Conservation (phyloP, 495 filamentous ascomycete genomes). For the Aspergillus avenaceus region DNA sequence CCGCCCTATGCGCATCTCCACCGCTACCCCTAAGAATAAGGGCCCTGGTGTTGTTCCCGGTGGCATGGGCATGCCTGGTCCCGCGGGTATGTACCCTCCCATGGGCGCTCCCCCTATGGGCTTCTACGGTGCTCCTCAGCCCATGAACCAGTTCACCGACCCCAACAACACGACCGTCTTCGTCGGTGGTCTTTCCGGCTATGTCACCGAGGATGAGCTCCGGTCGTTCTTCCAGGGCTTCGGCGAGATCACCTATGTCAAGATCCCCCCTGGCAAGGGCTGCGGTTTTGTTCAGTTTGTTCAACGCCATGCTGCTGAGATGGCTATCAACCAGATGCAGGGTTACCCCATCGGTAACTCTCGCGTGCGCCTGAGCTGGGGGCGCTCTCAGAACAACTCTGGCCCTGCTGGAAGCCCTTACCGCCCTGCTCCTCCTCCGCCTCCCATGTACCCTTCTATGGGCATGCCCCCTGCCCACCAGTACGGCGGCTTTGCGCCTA, state of each 20-base stretch:
- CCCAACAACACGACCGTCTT: constrained; percentile 99
- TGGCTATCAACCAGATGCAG: constrained; percentile 99
- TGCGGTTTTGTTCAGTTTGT: constrained; percentile 99
- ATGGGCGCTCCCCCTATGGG: constrained; percentile 78
- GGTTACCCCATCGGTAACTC: constrained; percentile 99
- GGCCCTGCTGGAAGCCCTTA: constrained; percentile 96
- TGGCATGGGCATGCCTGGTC: constrained; percentile 52
- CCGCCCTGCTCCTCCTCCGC: constrained; percentile 88
- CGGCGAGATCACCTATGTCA: constrained; percentile 99
- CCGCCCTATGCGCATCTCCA: constrained; percentile 97
- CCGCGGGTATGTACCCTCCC: constrained; percentile 51
- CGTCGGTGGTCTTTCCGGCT: constrained; percentile 93
- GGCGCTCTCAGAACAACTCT: constrained; percentile 98
- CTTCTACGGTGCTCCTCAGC: constrained; percentile 80
- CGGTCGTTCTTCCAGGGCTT: constrained; percentile 99
- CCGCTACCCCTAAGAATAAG: constrained; percentile 96
- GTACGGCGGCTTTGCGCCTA: constrained; percentile 67
- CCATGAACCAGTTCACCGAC: constrained; percentile 99
- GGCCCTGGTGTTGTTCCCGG: constrained; percentile 57
- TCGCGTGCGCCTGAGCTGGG: constrained; percentile 94
- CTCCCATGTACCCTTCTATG: constrained; percentile 81
- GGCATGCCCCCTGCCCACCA: constrained; percentile 73
- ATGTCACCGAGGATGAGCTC: constrained; percentile 98
- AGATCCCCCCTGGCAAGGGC: constrained; percentile 98
- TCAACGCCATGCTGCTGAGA: constrained; percentile 97